Conservation (phyloP, 2,329 filamentous ascomycete species). For the Polychaeton citri region DNA sequence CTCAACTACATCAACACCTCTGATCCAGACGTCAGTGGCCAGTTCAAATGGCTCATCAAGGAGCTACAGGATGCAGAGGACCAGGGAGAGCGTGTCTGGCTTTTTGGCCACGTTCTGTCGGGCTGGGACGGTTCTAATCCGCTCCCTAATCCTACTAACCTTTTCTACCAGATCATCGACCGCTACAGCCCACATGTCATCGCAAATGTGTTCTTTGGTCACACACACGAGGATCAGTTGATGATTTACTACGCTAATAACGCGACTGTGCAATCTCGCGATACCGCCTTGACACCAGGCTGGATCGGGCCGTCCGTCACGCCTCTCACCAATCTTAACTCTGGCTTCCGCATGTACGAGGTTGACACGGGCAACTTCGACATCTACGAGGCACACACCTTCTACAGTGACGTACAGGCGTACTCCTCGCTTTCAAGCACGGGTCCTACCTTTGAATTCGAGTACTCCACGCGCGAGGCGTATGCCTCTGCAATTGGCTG, state of each 20-base stretch:
- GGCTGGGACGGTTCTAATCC: constrained; percentile 45
- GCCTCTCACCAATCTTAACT: constrained; percentile 42
- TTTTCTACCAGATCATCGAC: constrained; percentile 43
- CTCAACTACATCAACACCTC: constrained; percentile 40
- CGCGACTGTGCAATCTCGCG: constrained; percentile 26
- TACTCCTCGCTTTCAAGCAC: constrained; percentile 25
- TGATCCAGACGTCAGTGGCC: constrained; percentile 37
- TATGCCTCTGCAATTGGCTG: constrained; percentile 33
- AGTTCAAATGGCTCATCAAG: constrained; percentile 35
- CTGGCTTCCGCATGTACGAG: constrained; percentile 40
- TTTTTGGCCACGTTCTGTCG: constrained; percentile 40
- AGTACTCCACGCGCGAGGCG: constrained; percentile 39
- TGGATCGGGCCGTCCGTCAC: constrained; percentile 42
- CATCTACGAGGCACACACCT: constrained; percentile 42
- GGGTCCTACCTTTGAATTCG: constrained; percentile 36
- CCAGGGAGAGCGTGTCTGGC: constrained; percentile 39
- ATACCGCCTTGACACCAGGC: constrained; percentile 34
- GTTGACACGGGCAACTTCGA: constrained; percentile 42
- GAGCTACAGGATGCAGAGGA: constrained; percentile 42
- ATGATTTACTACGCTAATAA: constrained; percentile 41
- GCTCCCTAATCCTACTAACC: constrained; percentile 38
- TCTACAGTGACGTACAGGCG: constrained; percentile 36
- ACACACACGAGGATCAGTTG: constrained; percentile 42
- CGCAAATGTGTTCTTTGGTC: constrained; percentile 41
- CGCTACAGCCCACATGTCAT: constrained; percentile 43